Evolutionary conservation across 306 rosid species (phyloP), one percentile per base, ranked within the genome.

Genomic region (Rosa lucieae): DNA sequence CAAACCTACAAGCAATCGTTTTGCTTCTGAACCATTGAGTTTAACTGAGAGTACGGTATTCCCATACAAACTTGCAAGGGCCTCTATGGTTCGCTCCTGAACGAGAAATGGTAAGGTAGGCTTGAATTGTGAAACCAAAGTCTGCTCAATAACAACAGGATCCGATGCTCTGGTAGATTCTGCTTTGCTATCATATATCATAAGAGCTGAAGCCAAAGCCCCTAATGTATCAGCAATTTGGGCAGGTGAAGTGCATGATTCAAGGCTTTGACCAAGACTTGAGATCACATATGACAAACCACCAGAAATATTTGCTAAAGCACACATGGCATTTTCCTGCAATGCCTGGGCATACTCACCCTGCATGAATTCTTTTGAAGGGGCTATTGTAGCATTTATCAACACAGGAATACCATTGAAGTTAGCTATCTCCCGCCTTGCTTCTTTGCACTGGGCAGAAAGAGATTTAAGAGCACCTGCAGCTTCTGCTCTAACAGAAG

Each of bases 201-300:
- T 95, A 51, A 95, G 97, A 88, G 99, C 97, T 10, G 99, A 95
- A 77, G 99, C 99, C 77, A 94, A 87, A 73, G 99, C 99, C 76
- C 99, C 99, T 82, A 94, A 81, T 48, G 99, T 94, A 85, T 94
- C 99, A 48, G 97, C 97, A 89, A 80, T 75, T 84, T 94, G 99
- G 73, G 97, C 88, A 59, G 97, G 79, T 52, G 97, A 88, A 81
- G 89, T 79, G 91, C 99, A 96, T 59, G 98, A 93, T 77, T 91
- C 98, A 84, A 96, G 99, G 86, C 99, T 96, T 90, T 96, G 98
- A 76, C 99, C 97, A 48, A 96, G 98, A 87, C 99, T 96, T 61
- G 97, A 88, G 80, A 96, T 93, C 75, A 96, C 99, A 75, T 77
- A 91, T 76, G 99, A 93, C 87, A 96, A 89, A 78, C 99, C 99